Evolutionary conservation across 2,329 filamentous ascomycete genomes (phyloP), one percentile per base, ranked within the genome.

Genomic region (Malbranchea cinnamomea): DNA sequence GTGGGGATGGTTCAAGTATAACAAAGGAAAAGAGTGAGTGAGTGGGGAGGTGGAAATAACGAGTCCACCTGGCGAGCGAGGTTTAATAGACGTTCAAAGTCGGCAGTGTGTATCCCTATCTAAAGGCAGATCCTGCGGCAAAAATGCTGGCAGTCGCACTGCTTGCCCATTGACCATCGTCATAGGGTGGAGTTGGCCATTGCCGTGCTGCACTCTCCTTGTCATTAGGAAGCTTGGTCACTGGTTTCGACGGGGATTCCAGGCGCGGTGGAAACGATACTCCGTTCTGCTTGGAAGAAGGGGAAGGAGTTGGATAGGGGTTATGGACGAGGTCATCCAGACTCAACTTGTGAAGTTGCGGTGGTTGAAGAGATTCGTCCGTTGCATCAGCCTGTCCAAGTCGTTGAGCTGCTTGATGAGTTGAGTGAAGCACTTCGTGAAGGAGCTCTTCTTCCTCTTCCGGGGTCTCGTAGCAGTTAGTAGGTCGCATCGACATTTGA

Each of bases 401-500:
- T 6, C 73, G 74, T 48, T 72, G 77, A 47, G 80, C 78, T 5
- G 75, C 81, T 37, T 71, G 72, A 44, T 77, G 76, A 0, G 84
- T 80, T 4, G 80, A 82, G 28, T 74, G 69, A 23, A 94, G 63
- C 12, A 75, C 84, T 55, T 98, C 89, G 42, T 94, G 85, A 6
- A 95, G 66, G 6, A 98, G 67, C 56, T 98, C 89, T 36, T 98
- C 89, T 49, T 95, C 87, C 54, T 98, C 89, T 45, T 92, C 85
- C 1, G 89, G 83, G 0, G 85, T 85, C 48, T 98, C 89, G 49
- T 95, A 94, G 38, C 82, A 77, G 44, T 80, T 78, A 28, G 79
- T 73, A 4, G 79, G 78, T 38, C 83, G 77, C 4, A 66, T 62
- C 9, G 81, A 75, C 50, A 66, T 62, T 37, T 71, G 67, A 26